Conservation (phyloP, 2,329 filamentous ascomycete genomes). For the Fusarium cicatricum region DNA sequence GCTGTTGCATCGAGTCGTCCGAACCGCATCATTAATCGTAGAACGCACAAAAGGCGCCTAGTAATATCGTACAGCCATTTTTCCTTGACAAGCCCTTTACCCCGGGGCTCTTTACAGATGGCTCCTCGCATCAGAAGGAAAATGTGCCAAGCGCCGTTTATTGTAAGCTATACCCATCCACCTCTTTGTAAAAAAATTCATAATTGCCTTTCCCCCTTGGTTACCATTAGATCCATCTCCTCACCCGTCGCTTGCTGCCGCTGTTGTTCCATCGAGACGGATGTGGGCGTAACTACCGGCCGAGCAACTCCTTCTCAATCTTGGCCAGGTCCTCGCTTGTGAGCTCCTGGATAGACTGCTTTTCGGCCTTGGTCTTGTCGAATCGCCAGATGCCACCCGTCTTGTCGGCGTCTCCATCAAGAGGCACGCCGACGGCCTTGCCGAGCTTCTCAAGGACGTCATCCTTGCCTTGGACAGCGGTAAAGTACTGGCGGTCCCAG, state of each 20-base stretch:
- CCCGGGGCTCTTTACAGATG: conserved; percentile 11
- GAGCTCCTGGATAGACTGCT: conserved; percentile 48
- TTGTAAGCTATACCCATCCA: conserved; percentile 25
- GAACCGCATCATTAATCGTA: conserved; percentile 32
- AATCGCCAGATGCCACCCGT: conserved; percentile 69
- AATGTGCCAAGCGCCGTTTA: conserved; percentile 25
- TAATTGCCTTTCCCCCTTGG: not conserved
- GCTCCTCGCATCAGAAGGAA: conserved; percentile 14
- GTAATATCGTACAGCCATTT: conserved; percentile 33
- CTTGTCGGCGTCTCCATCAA: conserved; percentile 65
- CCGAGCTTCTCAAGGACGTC: conserved; percentile 56
- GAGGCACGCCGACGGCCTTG: conserved; percentile 54
- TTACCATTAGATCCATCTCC: conserved; percentile 23
- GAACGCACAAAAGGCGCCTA: conserved; percentile 23
- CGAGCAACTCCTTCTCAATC: conserved; percentile 56
- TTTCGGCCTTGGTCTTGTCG: conserved; percentile 57
- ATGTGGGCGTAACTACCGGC: conserved; percentile 44
- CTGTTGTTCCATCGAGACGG: conserved; percentile 1
- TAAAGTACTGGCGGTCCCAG: conserved; percentile 90
- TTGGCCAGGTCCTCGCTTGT: conserved; percentile 51
- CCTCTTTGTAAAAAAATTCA: conserved; percentile 8
- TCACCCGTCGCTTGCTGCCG: not conserved
- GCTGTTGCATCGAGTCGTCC: not conserved
- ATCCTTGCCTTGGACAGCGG: conserved; percentile 56
- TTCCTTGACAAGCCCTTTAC: not conserved